Evolutionary conservation across 805 yeast species (phyloP).

Genomic region (Saccharomycopsis schoenii): DNA sequence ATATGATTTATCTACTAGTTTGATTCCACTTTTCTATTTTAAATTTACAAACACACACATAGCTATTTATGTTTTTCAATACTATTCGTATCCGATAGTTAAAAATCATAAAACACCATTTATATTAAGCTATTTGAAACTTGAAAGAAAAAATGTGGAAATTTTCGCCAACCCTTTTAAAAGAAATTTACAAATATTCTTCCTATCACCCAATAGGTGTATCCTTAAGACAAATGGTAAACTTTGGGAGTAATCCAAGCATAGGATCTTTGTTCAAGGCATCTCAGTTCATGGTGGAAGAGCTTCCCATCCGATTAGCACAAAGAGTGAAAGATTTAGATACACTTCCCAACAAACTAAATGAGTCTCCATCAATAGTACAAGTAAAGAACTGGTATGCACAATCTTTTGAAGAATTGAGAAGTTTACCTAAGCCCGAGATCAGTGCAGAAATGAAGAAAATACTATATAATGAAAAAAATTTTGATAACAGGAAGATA

Average conservation of each 20-base stretch:
- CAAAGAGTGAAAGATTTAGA: slow-evolving; percentile 80
- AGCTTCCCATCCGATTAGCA: slow-evolving; percentile 78
- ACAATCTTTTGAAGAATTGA: slow-evolving; percentile 76
- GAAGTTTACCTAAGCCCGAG: slow-evolving; percentile 50
- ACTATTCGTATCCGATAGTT: no score
- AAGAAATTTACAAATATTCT: slow-evolving; percentile 39
- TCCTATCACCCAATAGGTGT: slow-evolving; percentile 75
- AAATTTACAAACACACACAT: no score
- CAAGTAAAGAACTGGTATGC: slow-evolving; percentile 85
- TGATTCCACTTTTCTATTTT: no score
- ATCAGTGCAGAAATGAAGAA: slow-evolving; percentile 34
- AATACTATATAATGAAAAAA: slow-evolving; percentile 25
- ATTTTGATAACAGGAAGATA: slow-evolving; percentile 8
- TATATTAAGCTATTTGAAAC: no score
- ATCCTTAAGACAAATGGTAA: slow-evolving; percentile 81
- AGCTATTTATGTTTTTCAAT: no score
- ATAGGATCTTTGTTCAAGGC: slow-evolving; percentile 77
- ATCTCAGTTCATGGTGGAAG: slow-evolving; percentile 75
- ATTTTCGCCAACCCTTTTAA: slow-evolving; percentile 8
- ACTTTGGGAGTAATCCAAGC: slow-evolving; percentile 71
- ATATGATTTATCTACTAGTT: no score
- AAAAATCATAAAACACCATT: no score
- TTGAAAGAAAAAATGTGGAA: slow-evolving; percentile 6
- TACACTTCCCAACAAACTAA: slow-evolving; percentile 64
- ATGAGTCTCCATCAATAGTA: slow-evolving; percentile 62